These are phyloP conservation scores for Leersia perrieri DNA, from an alignment of 176 grass and related monocot genomes.

Conservation along the genomic window DNA sequence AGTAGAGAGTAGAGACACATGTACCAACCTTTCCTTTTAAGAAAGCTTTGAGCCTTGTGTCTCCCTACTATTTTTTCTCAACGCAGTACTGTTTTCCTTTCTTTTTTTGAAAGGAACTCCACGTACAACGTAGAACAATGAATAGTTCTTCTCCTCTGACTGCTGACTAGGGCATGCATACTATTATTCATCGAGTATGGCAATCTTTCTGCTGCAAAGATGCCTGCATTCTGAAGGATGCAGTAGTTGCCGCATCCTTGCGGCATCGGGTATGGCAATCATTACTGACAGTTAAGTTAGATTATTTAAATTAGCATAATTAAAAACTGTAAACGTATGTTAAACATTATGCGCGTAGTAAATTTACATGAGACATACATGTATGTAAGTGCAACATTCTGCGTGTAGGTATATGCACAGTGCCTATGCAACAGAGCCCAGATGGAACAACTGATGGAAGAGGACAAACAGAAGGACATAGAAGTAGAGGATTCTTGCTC, in stretches of 20 bases:
- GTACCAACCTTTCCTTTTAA: constrained; percentile 29
- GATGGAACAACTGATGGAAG: constrained; percentile 16
- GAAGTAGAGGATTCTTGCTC: constrained; percentile 25
- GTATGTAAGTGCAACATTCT: too few species aligned
- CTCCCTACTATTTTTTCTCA: neutral
- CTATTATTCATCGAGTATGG: neutral
- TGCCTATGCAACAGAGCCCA: constrained; percentile 1
- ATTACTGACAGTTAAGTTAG: too few species aligned
- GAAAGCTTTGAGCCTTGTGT: constrained; percentile 28
- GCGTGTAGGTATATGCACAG: neutral
- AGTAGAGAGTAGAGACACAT: constrained; percentile 38
- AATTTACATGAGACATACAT: neutral
- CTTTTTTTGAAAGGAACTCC: neutral
- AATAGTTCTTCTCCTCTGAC: neutral
- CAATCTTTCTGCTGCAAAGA: neutral
- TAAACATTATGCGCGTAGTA: neutral
- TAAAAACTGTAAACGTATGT: neutral
- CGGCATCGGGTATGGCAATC: too few species aligned
- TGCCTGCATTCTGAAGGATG: neutral
- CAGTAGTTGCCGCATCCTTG: too few species aligned
- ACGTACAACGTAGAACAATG: neutral
- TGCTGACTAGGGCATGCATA: too few species aligned
- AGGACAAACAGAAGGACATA: constrained; percentile 31
- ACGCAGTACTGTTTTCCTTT: neutral
- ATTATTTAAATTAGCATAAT: too few species aligned